Evolutionary conservation across 2,329 filamentous ascomycete genomes (phyloP), one percentile per base, ranked within the genome.

Genomic region (Mycosphaerella arachidis): DNA sequence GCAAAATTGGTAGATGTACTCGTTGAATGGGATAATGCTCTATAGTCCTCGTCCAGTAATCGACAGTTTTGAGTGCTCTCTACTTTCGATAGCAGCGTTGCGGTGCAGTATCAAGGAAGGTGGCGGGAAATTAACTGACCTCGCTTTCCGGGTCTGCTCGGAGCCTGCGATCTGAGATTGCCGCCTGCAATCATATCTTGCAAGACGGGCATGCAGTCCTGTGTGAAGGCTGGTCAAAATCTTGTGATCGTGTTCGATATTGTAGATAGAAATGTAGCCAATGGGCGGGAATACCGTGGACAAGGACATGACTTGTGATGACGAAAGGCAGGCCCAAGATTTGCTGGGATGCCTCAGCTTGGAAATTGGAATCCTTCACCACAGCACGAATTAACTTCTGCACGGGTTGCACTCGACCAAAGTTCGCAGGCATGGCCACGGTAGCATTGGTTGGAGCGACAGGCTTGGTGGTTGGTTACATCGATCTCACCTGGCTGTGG

Each of bases 401-500:
- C 5, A 43, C 16, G 1, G 40, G 12, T 7, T 3, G 24, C n/a
- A 24, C 24, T 43, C 40, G 13, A n/a, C 13, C 13, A 43, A 43
- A 24, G 24, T 24, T 18, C 18, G 16, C 40, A 43, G 43, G 6
- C 52, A 82, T 82, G 81, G 67, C 81, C 2, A 75, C 80, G 48
- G 78, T 80, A 66, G 78, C 79, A 62, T 72, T 89, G 61, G 81
- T 85, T 67, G 88, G 88, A 64, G 83, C 81, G 67, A 90, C 87
- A 58, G 86, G 87, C 71, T 82, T 88, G 40, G 81, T 80, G 37
- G 78, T 80, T 70, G 56, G 77, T 71, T 51, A 37, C 51, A 43
- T 51, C 31, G 16, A 18, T 20, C 4, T 48, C n/a, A 3, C 24
- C 24, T 24, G 24, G 24, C 27, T 27, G 43, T 12, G 56, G 29